Base-by-base conservation (phyloP, 2,329 filamentous ascomycete species). In the Lecanicillium sp. region DNA sequence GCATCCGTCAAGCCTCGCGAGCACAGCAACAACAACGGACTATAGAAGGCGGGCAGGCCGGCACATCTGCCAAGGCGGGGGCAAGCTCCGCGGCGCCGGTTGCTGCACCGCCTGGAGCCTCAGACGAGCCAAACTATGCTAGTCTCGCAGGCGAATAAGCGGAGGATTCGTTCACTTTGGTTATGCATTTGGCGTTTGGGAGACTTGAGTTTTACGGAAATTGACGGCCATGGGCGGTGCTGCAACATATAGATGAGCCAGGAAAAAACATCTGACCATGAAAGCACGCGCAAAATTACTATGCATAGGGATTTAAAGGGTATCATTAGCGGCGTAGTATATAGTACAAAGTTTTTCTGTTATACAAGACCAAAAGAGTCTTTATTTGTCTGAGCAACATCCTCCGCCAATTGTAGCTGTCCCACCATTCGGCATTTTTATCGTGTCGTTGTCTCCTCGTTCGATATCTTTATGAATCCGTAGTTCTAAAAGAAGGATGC, bases 391-490 rank as follows among this genome's bases (percentile, higher is more conserved):
- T 7, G 32, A 29, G 29, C 55, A 54, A 39, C 62, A 60, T 11
- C 59, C 57, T 15, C 57, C 54, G 7, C 53, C 48, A 13, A 44
- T 33, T n/a, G 41, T 42, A n/a, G 45, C 34, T n/a, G 42, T 42
- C 29, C 53, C 55, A 2, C 45, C 58, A 43, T 63, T 68, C 3
- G 72, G 71, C 37, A 78, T 68, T 62, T 89, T 94, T 52, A 95
- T 78, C 25, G 82, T 85, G 51, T 95, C 88, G 56, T 98, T 98
- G 63, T 96, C 85, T 38, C 92, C 88, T 48, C 86, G 73, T 61
- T 98, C 90, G 20, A 83, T 98, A 48, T 94, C 68, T 44, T 94
- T 75, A 59, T 96, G 92, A 62, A 98, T 95, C 37, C 82, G 75
- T 41, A 96, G 65, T 56, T 83, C 88, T 95, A 49, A 25, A 29